Evolutionary conservation across 139 green algal genomes (phyloP), one percentile per base, ranked within the genome.

Genomic region (Asterochloris sp.): DNA sequence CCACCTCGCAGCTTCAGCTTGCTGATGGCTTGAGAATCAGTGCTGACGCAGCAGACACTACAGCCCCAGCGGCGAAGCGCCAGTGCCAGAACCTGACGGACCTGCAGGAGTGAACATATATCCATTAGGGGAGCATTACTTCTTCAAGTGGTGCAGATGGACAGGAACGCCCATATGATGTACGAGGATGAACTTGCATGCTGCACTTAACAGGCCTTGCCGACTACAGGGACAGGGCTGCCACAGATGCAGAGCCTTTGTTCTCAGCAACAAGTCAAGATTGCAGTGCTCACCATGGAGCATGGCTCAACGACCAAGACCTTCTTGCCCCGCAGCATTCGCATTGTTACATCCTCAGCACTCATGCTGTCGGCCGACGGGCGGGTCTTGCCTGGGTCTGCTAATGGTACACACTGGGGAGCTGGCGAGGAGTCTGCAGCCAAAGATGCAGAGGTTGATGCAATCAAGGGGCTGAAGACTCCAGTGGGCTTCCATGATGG

Each of bases 301-400:
- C 87, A 94, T 0, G 87, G 81, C 80, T 96, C 92, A 63, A 95
- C 90, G 54, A 96, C 81, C 71, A 96, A 79, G 26, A 94, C 86
- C 54, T 78, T 83, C 67, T 78, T 78, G 69, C 80, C 80, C 26
- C 69, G 47, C 19, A 78, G 63, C 60, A 79, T 29, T 9, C 74
- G 74, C 74, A 66, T 29, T 24, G 74, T 79, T 47, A 29, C 29
- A 29, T 79, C 74, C 74, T 79, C 29, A 11, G 17, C 73, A 26
- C 24, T 24, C 68, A 74, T 17, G 68, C 68, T 74, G 12, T 29
- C 68, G 10, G 24, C 24, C 0, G 24, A 74, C 19, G 24, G 68
- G 26, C 38, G 38, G 38, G 38, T 6, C 2, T 6, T 54, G 38
- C 38, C 38, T 54, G 38, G 38, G 38, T 54, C 38, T 54, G 38